phyloP scores from a whole-genome alignment of 2,329 filamentous ascomycete genomes.

The Tolypocladium endophyticum region DNA sequence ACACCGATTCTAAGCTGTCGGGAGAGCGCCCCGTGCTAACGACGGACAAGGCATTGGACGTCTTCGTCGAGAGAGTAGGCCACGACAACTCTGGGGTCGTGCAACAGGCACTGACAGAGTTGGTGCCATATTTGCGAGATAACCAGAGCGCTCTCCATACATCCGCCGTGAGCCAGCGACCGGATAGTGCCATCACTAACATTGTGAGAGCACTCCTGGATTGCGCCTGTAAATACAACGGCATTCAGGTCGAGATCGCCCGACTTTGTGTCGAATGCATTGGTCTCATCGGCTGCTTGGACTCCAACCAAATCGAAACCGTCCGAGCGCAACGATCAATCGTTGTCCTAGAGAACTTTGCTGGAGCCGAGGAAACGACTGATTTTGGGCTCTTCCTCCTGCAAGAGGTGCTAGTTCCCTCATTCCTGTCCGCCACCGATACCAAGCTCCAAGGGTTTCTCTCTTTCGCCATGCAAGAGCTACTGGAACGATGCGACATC shows the following conservation, averaged over 20 bases:
- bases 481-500: conserved; percentile 70
- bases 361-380: conserved; percentile 63
- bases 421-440: conserved; percentile 85
- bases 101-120: conserved; percentile 66
- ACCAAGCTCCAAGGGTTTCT: conserved; percentile 82
- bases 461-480: conserved; percentile 88
- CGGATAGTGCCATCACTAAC: conserved; percentile 60
- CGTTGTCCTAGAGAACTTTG: conserved; percentile 80
- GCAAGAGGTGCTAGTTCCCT: conserved; percentile 78
- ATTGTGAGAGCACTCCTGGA: conserved; percentile 75
- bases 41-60: conserved; percentile 50
- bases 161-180: conserved; percentile 72
- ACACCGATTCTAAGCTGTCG: conserved; percentile 56
- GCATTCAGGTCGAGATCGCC: conserved; percentile 54
- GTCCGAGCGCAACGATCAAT: conserved; percentile 72
- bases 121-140: conserved; percentile 59
- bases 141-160: conserved; percentile 74
- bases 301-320: conserved; percentile 79
- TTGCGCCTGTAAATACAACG: conserved; percentile 71
- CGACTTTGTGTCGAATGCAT: conserved; percentile 70
- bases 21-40: conserved; percentile 43
- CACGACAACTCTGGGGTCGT: conserved; percentile 86
- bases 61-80: conserved; percentile 62
- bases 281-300: conserved; percentile 81
- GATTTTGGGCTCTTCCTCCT: conserved; percentile 81